Percentiles rank a stretch among this genome's conserved stretches.
Evolutionary conservation across 2,329 filamentous ascomycete species (phyloP).

Genomic region (Cryoendolithus antarcticus): DNA sequence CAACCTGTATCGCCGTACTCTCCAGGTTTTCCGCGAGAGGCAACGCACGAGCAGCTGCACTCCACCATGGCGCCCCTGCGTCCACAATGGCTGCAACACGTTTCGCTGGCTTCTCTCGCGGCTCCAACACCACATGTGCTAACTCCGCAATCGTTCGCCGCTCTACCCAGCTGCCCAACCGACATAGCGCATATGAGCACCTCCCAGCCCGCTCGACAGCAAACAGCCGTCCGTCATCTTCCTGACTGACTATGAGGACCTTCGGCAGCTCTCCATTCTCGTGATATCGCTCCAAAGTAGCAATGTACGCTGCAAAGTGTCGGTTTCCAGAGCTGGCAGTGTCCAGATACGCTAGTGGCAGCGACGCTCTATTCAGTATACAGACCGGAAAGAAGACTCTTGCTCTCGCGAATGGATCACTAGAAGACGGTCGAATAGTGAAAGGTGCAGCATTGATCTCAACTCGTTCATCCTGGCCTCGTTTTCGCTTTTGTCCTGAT

Average conservation of each 20-base stretch:
- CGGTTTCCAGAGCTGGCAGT: slow-evolving; percentile 40
- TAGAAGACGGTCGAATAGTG: slow-evolving; percentile 12
- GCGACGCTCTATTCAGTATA: slow-evolving; percentile 47
- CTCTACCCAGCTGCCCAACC: slow-evolving; percentile 54
- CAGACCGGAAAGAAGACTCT: slow-evolving; percentile 18
- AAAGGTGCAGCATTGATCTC: slow-evolving; percentile 16
- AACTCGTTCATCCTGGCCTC: slow-evolving; percentile 3
- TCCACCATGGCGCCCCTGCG: slow-evolving; percentile 6
- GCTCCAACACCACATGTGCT: slow-evolving; percentile 24
- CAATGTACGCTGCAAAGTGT: slow-evolving; percentile 49
- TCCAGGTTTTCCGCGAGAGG: slow-evolving; percentile 7
- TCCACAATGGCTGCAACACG: slow-evolving; percentile 13
- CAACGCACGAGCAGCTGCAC: slow-evolving; percentile 11
- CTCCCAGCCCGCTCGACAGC: slow-evolving; percentile 53
- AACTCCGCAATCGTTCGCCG: slow-evolving; percentile 40
- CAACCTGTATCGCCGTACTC: slow-evolving; percentile 7
- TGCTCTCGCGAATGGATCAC: slow-evolving; percentile 14
- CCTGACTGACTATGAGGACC: slow-evolving; percentile 50
- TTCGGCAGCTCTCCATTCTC: slow-evolving; percentile 35
- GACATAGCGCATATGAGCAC: slow-evolving; percentile 55
- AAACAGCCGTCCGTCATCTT: slow-evolving; percentile 43
- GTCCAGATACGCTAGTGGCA: slow-evolving; percentile 52
- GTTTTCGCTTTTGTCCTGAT: slow-evolving; percentile 9
- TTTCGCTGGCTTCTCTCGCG: slow-evolving; percentile 19
- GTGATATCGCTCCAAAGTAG: slow-evolving; percentile 48